Conservation (phyloP, 2,329 filamentous ascomycete genomes). For the Hymenoscyphus fraxineus region DNA sequence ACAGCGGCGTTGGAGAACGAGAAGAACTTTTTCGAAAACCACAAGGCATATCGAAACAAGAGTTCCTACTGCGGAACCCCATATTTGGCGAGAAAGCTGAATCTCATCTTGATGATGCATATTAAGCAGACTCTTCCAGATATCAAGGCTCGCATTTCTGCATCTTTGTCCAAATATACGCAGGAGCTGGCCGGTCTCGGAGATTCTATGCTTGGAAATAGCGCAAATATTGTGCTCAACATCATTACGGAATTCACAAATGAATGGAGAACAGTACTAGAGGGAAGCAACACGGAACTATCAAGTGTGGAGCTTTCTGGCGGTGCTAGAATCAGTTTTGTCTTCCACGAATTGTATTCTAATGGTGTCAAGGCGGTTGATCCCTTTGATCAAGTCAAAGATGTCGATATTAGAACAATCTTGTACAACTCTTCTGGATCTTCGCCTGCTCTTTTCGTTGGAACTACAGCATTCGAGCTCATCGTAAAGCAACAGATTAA, state of each 20-base stretch:
- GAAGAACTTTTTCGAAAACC: conserved; percentile 96
- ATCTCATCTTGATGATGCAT: conserved; percentile 99
- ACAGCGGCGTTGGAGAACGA: conserved; percentile 86
- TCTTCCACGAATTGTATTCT: conserved; percentile 97
- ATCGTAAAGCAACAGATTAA: conserved; percentile 99
- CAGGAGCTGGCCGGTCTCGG: conserved; percentile 78
- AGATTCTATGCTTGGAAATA: conserved; percentile 93
- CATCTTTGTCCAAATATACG: conserved; percentile 87
- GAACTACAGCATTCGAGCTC: conserved; percentile 95
- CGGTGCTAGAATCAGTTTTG: conserved; percentile 96
- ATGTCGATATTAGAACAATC: conserved; percentile 93
- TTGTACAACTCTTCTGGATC: conserved; percentile 99
- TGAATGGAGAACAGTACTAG: conserved; percentile 92
- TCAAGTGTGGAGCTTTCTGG: conserved; percentile 93
- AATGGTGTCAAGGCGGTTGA: conserved; percentile 98
- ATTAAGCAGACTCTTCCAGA: conserved; percentile 99
- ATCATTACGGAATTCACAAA: conserved; percentile 99
- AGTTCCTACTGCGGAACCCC: conserved; percentile 97
- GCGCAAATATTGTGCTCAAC: conserved; percentile 92
- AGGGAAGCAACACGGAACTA: conserved; percentile 94
- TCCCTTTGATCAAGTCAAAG: conserved; percentile 95
- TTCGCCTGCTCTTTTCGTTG: conserved; percentile 92
- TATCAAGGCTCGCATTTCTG: conserved; percentile 95
- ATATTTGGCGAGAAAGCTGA: conserved; percentile 93
- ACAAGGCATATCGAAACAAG: conserved; percentile 98